These are phyloP conservation scores for Penicillium sp. DNA, from an alignment of 2,329 filamentous ascomycete species.

Conservation along the genomic window DNA sequence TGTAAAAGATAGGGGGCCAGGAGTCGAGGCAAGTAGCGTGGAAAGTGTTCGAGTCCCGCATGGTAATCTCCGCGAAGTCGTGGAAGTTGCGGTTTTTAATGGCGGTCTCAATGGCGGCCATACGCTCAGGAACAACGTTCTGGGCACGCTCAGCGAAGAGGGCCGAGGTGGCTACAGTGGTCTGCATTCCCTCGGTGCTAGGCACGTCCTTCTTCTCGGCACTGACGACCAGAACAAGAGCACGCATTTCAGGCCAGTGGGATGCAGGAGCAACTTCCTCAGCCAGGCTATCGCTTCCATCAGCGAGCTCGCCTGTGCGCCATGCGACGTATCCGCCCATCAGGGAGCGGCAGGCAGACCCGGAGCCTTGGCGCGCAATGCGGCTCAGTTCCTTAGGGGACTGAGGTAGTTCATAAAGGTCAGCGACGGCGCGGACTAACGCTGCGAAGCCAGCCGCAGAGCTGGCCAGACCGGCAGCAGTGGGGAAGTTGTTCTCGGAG, in stretches of 20 bases:
- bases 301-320: slow-evolving; percentile 71
- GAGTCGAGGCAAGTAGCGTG: slow-evolving; percentile 94
- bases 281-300: slow-evolving; percentile 84
- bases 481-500: slow-evolving; percentile 98
- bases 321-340: slow-evolving; percentile 97
- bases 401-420: slow-evolving; percentile 83
- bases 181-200: slow-evolving; percentile 93
- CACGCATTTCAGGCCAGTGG: slow-evolving; percentile 95
- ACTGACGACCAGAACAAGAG: slow-evolving; percentile 83
- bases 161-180: slow-evolving; percentile 86
- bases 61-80: slow-evolving; percentile 83
- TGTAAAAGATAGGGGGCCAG: slow-evolving; percentile 95
- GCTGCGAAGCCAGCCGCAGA: slow-evolving; percentile 66
- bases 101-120: slow-evolving; percentile 81
- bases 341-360: slow-evolving; percentile 87
- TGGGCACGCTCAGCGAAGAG: slow-evolving; percentile 76
- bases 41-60: slow-evolving; percentile 96
- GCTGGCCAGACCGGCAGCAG: slow-evolving; percentile 78
- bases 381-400: slow-evolving; percentile 78
- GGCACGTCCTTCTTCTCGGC: slow-evolving; percentile 95
- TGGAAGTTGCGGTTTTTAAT: slow-evolving; percentile 77
- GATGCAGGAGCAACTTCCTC: slow-evolving; percentile 82
- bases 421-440: slow-evolving; percentile 74
- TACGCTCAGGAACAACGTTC: slow-evolving; percentile 75
- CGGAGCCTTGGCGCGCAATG: slow-evolving; percentile 90